Evolutionary conservation across 2,329 filamentous ascomycete genomes (phyloP).

Genomic region (Arthrobotrys musiformis): DNA sequence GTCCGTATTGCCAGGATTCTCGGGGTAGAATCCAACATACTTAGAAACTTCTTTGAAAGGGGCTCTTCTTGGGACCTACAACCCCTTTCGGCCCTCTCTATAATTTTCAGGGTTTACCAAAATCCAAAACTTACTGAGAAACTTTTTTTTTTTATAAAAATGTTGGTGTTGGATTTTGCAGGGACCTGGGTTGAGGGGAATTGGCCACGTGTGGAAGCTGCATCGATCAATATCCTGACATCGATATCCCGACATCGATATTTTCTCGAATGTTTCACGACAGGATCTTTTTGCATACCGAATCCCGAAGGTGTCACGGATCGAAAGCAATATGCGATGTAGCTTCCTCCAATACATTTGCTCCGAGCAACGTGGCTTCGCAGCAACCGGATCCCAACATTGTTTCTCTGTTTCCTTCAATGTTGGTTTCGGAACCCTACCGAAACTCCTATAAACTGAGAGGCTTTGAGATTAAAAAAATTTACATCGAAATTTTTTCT

Average conservation of each 20-base stretch:
- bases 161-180: conserved; percentile 24
- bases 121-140: conserved; percentile 2
- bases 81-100: background rate
- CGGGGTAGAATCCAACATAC: conserved; percentile 26
- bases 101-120: background rate
- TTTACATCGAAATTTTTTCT: background rate
- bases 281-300: conserved; percentile 4
- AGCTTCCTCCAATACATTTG: background rate
- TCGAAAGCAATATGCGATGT: background rate
- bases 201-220: conserved; percentile 6
- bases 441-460: background rate
- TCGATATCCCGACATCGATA: background rate
- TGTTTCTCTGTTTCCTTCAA: conserved; percentile 22
- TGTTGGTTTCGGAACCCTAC: conserved; percentile 2
- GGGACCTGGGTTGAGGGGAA: background rate
- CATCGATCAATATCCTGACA: background rate
- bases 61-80: background rate
- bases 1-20: conserved; percentile 33
- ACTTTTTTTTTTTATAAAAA: no score
- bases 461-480: background rate
- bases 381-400: conserved; percentile 4
- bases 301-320: background rate
- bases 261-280: background rate
- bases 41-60: background rate
- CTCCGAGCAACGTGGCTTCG: conserved; percentile 30